Evolutionary conservation across 257 asterid genomes (phyloP).

Genomic region (Solanum tarijense): DNA sequence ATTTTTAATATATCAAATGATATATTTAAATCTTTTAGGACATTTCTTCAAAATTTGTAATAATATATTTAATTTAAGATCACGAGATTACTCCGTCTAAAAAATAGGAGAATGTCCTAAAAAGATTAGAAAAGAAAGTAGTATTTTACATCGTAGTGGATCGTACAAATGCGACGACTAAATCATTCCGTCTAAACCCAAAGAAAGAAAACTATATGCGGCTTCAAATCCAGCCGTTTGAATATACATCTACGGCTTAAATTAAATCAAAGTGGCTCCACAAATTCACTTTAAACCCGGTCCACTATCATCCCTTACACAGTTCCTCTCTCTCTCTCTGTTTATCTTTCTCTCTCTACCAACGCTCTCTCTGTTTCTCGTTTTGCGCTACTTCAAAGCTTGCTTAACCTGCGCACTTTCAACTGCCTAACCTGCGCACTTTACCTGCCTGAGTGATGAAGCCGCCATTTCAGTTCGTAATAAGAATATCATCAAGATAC

Average conservation of each 20-base stretch:
- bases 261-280: slow-evolving; percentile 24
- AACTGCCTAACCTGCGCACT: slow-evolving; percentile 23
- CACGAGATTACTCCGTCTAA: not conserved
- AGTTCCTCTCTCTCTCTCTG: slow-evolving; percentile 3
- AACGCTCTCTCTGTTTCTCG: not conserved
- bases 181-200: slow-evolving; percentile 10
- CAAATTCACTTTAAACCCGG: slow-evolving; percentile 26
- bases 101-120: not conserved
- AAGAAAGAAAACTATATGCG: slow-evolving; percentile 28
- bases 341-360: not conserved
- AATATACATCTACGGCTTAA: slow-evolving; percentile 20
- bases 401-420: slow-evolving; percentile 1
- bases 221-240: slow-evolving; percentile 7
- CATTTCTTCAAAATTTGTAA: too few species aligned
- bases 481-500: slow-evolving; percentile 44
- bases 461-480: slow-evolving; percentile 39
- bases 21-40: not conserved
- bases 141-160: not conserved
- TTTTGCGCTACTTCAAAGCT: slow-evolving; percentile 9
- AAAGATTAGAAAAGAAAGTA: not conserved
- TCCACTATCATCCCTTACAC: slow-evolving; percentile 17
- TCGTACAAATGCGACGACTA: slow-evolving; percentile 28
- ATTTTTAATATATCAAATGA: too few species aligned
- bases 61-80: not conserved
- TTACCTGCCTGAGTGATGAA: slow-evolving; percentile 39